These are phyloP conservation scores for Metschnikowia orientalis DNA, from an alignment of 805 yeast species.

Conservation along the genomic window DNA sequence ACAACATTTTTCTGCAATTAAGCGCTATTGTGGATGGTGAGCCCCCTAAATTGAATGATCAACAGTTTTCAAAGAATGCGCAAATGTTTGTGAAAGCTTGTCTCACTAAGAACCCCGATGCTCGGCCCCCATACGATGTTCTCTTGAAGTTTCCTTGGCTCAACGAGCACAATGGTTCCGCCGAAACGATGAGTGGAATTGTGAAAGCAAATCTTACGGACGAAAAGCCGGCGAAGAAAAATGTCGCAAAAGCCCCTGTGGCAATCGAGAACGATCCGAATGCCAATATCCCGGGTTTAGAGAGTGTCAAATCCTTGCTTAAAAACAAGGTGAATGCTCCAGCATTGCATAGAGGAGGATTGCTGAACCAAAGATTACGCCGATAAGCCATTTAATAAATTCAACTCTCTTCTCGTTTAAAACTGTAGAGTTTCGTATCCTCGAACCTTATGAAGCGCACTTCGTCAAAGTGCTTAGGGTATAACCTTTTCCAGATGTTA, in stretches of 20 bases:
- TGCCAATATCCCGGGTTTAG: conserved; percentile 17
- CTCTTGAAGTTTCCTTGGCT: conserved; percentile 86
- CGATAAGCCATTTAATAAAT: no score
- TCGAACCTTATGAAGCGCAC: no score
- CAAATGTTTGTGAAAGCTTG: conserved; percentile 74
- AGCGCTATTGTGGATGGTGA: conserved; percentile 74
- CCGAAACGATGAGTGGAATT: conserved; percentile 27
- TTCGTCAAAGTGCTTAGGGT: no score
- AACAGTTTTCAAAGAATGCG: conserved; percentile 63
- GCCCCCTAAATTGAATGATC: conserved; percentile 24
- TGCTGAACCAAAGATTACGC: conserved; percentile 19
- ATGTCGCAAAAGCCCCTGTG: conserved; percentile 17
- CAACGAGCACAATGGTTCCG: conserved; percentile 39
- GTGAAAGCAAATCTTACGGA: conserved; percentile 21
- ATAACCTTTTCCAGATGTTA: no score
- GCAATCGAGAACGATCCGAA: conserved; percentile 6
- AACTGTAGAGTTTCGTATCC: no score
- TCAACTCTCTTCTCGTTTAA: no score
- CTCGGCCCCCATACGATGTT: conserved; percentile 75
- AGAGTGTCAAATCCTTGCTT: conserved; percentile 37
- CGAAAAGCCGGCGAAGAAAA: conserved; percentile 9
- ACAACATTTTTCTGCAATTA: conserved; percentile 84
- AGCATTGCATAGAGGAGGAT: conserved; percentile 42
- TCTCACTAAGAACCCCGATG: conserved; percentile 72
- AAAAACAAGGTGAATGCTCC: conserved; percentile 41